Evolutionary conservation across 805 yeast species (phyloP).

Genomic region (Sugiyamaella qingdaonensis): DNA sequence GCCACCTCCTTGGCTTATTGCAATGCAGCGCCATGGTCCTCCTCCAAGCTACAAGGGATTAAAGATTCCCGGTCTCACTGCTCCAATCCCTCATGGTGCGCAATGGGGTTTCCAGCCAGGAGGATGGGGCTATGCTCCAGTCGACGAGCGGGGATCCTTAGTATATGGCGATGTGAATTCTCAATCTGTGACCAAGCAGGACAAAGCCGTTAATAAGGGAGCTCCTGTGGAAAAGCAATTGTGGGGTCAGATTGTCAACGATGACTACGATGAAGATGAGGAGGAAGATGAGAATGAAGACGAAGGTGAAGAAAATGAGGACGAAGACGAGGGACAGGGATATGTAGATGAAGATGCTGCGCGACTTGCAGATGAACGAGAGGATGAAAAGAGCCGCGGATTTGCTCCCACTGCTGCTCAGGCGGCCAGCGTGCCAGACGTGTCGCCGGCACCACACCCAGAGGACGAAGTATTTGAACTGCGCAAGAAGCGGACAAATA

Average conservation of each 20-base stretch:
- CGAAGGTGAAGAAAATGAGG: slow-evolving; percentile 34
- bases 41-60: slow-evolving; percentile 79
- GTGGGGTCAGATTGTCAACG: slow-evolving; percentile 33
- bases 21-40: slow-evolving; percentile 66
- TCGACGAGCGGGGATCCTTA: slow-evolving; percentile 33
- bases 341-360: slow-evolving; percentile 37
- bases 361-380: slow-evolving; percentile 21
- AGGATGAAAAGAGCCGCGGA: slow-evolving; percentile 4
- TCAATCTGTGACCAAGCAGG: slow-evolving; percentile 9
- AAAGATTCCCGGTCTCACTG: slow-evolving; percentile 51
- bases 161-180: slow-evolving; percentile 35
- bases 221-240: slow-evolving; percentile 23
- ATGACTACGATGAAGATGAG: slow-evolving; percentile 30
- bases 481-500: slow-evolving; percentile 15
- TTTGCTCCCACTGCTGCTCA: slow-evolving; percentile 4
- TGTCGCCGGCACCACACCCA: slow-evolving; percentile 1
- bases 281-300: slow-evolving; percentile 31
- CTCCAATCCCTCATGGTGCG: slow-evolving; percentile 38
- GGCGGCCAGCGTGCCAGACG: background rate
- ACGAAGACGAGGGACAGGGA: slow-evolving; percentile 34
- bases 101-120: slow-evolving; percentile 41
- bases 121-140: slow-evolving; percentile 38
- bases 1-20: slow-evolving; percentile 76
- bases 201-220: slow-evolving; percentile 5
- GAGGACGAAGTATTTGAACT: slow-evolving; percentile 13